Evolutionary conservation across 345 rosid genomes (phyloP).

Genomic region (Citrus maxima): DNA sequence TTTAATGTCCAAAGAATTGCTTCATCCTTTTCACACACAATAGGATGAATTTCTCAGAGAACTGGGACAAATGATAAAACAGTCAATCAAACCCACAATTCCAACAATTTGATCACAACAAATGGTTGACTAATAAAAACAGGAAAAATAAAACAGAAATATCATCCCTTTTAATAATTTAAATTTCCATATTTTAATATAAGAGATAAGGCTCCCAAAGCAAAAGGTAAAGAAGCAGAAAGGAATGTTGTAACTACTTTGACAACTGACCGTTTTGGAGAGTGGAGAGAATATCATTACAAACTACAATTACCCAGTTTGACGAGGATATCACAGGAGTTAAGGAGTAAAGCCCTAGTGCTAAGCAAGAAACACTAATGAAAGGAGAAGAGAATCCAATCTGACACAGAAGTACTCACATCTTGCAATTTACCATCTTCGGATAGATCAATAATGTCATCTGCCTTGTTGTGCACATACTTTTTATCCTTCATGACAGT

Average conservation of each 20-base stretch:
- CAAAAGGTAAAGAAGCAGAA: neutral
- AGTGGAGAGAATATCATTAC: neutral
- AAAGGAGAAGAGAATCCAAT: neutral
- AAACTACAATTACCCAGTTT: neutral
- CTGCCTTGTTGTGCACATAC: constrained; percentile 62
- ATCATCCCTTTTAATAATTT: neutral
- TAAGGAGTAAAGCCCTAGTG: neutral
- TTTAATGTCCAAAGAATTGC: neutral
- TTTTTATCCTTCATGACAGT: constrained; percentile 66
- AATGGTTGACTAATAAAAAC: neutral
- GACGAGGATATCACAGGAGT: neutral
- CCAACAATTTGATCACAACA: neutral
- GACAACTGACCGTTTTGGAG: neutral
- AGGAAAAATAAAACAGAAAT: neutral
- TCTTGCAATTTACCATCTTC: constrained; percentile 60
- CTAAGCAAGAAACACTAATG: neutral
- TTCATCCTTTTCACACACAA: neutral
- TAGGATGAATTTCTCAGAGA: neutral
- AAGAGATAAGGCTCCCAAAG: neutral
- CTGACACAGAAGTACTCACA: constrained; percentile 39
- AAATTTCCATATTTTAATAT: neutral
- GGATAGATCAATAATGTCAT: constrained; percentile 58
- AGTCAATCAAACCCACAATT: neutral
- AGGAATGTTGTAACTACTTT: neutral
- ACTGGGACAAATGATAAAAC: neutral